Evolutionary conservation across 805 yeast genomes (phyloP).

Genomic region (Ogataea nonfermentans): DNA sequence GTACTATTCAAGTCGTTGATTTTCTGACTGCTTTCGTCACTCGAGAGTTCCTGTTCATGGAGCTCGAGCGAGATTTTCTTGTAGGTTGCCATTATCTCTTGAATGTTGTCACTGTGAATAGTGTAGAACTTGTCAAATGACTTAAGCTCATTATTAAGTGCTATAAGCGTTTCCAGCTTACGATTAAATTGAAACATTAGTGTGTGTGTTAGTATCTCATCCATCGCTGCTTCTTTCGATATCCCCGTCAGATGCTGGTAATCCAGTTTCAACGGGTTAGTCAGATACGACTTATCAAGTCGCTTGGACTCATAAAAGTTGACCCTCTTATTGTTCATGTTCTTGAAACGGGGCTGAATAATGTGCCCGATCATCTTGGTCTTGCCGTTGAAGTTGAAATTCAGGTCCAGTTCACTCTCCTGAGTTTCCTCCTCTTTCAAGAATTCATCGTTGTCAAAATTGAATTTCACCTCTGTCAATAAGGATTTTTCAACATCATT

Average conservation of each 20-base stretch:
- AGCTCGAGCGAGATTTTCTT: slow-evolving; percentile 46
- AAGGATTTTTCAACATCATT: slow-evolving; percentile 78
- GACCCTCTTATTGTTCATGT: slow-evolving; percentile 18
- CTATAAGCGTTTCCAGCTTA: slow-evolving; percentile 41
- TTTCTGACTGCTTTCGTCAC: slow-evolving; percentile 29
- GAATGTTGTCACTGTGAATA: slow-evolving; percentile 42
- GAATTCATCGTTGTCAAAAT: slow-evolving; percentile 49
- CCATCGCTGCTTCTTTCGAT: slow-evolving; percentile 27
- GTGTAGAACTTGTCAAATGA: slow-evolving; percentile 41
- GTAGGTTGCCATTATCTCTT: slow-evolving; percentile 43
- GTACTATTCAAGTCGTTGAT: slow-evolving; percentile 20
- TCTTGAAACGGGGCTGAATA: slow-evolving; percentile 30
- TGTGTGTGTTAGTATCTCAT: slow-evolving; percentile 56
- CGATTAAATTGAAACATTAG: slow-evolving; percentile 55
- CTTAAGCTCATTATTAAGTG: slow-evolving; percentile 47
- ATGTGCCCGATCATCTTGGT: slow-evolving; percentile 33
- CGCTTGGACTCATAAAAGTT: slow-evolving; percentile 61
- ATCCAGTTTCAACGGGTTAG: slow-evolving; percentile 56
- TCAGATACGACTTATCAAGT: slow-evolving; percentile 61
- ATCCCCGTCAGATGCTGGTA: slow-evolving; percentile 37
- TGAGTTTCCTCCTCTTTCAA: slow-evolving; percentile 33
- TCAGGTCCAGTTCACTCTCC: slow-evolving; percentile 17
- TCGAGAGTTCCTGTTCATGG: slow-evolving; percentile 36
- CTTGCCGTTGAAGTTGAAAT: slow-evolving; percentile 25
- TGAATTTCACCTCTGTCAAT: slow-evolving; percentile 69